These are phyloP conservation scores for Saccharomycopsis amapae DNA, from an alignment of 805 yeast species.

Conservation along the genomic window DNA sequence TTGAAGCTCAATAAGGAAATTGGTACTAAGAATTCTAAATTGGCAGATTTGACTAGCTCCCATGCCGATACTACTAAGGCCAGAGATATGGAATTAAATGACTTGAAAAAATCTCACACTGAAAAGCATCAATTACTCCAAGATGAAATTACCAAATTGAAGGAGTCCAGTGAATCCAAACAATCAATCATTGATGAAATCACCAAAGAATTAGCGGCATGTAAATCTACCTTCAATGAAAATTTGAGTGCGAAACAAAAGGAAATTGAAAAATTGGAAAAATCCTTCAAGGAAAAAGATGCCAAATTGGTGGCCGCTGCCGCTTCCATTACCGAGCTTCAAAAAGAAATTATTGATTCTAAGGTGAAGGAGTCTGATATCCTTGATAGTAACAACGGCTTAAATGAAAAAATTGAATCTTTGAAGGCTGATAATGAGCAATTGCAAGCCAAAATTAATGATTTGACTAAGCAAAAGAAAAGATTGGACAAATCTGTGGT, in stretches of 20 bases:
- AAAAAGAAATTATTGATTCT: conserved; percentile 11
- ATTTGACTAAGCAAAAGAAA: not conserved
- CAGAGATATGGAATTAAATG: not conserved
- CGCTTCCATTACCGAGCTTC: conserved; percentile 8
- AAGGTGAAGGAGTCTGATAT: conserved; percentile 14
- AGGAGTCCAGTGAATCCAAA: not conserved
- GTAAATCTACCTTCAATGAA: not conserved
- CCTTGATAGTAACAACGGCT: conserved; percentile 2
- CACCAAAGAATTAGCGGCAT: not conserved
- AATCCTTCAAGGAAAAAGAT: not conserved
- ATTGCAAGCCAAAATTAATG: conserved; percentile 2
- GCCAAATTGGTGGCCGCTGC: not conserved
- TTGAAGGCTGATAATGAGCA: not conserved
- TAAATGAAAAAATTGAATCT: not conserved
- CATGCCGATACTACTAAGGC: conserved; percentile 1
- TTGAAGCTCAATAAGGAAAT: not conserved
- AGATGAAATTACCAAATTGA: not conserved
- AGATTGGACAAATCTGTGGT: not conserved
- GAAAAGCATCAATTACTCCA: no score
- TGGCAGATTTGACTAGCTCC: not conserved
- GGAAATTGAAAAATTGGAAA: not conserved
- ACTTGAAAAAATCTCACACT: not conserved
- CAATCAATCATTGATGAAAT: not conserved
- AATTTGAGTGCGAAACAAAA: not conserved
- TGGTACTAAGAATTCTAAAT: not conserved